These are phyloP conservation scores for Zostera marina DNA, from an alignment of 116 monocot species.

Conservation along the genomic window DNA sequence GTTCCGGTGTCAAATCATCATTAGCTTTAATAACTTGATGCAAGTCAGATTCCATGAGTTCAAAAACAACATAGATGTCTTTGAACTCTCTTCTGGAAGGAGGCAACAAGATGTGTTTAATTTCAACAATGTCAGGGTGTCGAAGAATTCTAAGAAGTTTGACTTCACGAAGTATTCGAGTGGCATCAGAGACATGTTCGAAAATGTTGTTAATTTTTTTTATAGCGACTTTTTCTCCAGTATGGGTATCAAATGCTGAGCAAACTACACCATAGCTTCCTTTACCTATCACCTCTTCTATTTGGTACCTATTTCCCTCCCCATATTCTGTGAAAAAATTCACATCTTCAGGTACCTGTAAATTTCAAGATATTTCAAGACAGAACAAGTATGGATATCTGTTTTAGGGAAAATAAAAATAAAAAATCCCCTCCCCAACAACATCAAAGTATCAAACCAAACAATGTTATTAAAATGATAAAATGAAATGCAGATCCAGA, in stretches of 20 bases:
- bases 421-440: not conserved
- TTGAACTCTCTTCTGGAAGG: slow-evolving; percentile 71
- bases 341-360: slow-evolving; percentile 39
- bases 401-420: not conserved
- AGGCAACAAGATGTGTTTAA: slow-evolving; percentile 81
- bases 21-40: slow-evolving; percentile 30
- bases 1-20: slow-evolving; percentile 19
- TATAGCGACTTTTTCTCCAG: slow-evolving; percentile 64
- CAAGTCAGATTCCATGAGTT: slow-evolving; percentile 68
- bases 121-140: slow-evolving; percentile 82
- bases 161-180: slow-evolving; percentile 69
- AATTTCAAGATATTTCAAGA: slow-evolving; percentile 1
- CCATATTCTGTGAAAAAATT: slow-evolving; percentile 86
- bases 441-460: too few species aligned
- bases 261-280: slow-evolving; percentile 85
- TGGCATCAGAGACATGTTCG: slow-evolving; percentile 90
- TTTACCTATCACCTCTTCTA: slow-evolving; percentile 75
- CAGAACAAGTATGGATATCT: not conserved
- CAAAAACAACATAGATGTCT: slow-evolving; percentile 57
- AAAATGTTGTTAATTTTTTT: slow-evolving; percentile 85
- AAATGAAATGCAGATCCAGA: too few species aligned
- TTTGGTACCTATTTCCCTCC: slow-evolving; percentile 57
- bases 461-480: too few species aligned
- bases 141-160: slow-evolving; percentile 58
- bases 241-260: slow-evolving; percentile 58